Conservation (phyloP, 2,329 filamentous ascomycete genomes). For the Colletotrichum theobromicola region DNA sequence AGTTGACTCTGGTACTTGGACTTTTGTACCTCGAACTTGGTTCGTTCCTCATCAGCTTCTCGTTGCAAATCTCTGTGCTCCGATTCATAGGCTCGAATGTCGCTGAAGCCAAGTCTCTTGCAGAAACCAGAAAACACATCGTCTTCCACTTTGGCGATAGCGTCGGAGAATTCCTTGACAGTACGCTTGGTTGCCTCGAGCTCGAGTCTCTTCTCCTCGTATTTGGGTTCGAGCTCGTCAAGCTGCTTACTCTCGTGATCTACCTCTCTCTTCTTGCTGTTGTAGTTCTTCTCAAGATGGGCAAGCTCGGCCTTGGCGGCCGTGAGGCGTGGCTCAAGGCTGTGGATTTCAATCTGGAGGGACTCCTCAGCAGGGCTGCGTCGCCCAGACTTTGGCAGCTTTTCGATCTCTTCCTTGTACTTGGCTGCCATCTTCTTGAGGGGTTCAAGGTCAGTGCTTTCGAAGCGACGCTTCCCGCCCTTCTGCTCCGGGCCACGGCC, state of each 20-base stretch:
- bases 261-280: conserved; percentile 83
- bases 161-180: conserved; percentile 58
- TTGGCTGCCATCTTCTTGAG: conserved; percentile 79
- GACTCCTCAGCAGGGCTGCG: conserved; percentile 79
- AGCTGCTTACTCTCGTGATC: conserved; percentile 76
- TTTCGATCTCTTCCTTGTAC: conserved; percentile 77
- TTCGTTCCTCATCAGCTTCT: conserved; percentile 84
- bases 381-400: conserved; percentile 79
- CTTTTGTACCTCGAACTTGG: conserved; percentile 85
- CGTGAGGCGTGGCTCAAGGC: conserved; percentile 77
- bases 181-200: conserved; percentile 63
- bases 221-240: conserved; percentile 78
- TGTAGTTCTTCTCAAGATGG: conserved; percentile 80
- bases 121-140: conserved; percentile 88
- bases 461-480: conserved; percentile 80
- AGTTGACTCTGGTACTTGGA: conserved; percentile 71
- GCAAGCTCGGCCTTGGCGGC: conserved; percentile 78
- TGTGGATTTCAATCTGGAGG: conserved; percentile 78
- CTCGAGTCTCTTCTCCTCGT: conserved; percentile 71
- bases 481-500: conserved; percentile 81
- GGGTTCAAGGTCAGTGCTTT: conserved; percentile 87
- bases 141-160: conserved; percentile 85
- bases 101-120: conserved; percentile 80
- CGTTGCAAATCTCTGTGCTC: conserved; percentile 93
- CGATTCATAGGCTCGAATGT: conserved; percentile 91